Base-by-base conservation (phyloP, 1,139 yeast genomes). In the Saccharomyces hybrid region DNA sequence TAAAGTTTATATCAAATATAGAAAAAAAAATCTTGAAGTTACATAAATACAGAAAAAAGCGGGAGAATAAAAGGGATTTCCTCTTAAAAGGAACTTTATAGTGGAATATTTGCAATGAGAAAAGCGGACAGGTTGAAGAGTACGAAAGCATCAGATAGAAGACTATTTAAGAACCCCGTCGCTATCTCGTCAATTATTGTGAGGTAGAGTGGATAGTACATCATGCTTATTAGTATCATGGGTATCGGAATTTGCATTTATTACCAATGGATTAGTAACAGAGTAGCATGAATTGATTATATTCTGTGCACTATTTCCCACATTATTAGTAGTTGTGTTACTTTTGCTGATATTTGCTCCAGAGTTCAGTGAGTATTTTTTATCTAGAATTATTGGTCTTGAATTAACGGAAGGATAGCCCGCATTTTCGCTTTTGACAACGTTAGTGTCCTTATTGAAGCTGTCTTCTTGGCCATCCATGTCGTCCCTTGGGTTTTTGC, bases 401-500 rank as follows among this genome's bases (percentile, higher is more conserved):
- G 44, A 38, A 20, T 38, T 38, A 5, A 38, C 20, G 25, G 44
- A 9, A 3, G 44, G 44, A 38, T 11, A 38, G 9, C 44, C 44
- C 9, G 44, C 11, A 6, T 38, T 38, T 38, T 38, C 44, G 20
- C 20, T 38, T 5, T 38, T 38, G n/a, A 38, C 44, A 38, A 20
- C 20, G 5, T 9, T 16, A 20, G 11, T 38, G 44, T 38, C 44
- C 44, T 38, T 38, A 4, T 38, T 38, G 44, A 38, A 38, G 26
- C 25, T 16, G 44, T 14, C 32, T n/a, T 14, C 42, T 4, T n/a
- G 41, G 26, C 11, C 41, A 11, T 47, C 27, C 49, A 31, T 32
- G 4, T 32, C 50, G 38, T 51, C 46, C 16, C 31, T 27, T 8
- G 67, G 67, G 47, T 63, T 59, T 23, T 51, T 51, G 32, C 69